Conservation (phyloP, 1,139 yeast species). For the Kodamaea sp. region DNA sequence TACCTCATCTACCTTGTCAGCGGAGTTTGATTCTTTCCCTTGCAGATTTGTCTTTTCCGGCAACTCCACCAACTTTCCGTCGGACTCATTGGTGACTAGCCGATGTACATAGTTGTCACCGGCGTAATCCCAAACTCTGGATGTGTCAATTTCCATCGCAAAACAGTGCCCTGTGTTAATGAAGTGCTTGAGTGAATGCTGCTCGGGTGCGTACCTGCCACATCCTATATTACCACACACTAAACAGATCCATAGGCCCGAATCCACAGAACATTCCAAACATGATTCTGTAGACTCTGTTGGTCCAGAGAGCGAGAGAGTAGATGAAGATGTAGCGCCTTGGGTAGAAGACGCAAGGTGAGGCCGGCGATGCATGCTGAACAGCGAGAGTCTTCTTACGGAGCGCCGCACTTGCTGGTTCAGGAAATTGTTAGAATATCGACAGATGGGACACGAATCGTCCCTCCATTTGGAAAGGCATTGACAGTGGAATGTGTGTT, state of each 20-base stretch:
- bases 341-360: constrained; percentile 4
- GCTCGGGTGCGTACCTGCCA: constrained; percentile 78
- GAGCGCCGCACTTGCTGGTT: constrained; percentile 39
- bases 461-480: constrained; percentile 90
- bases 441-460: constrained; percentile 89
- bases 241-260: constrained; percentile 75
- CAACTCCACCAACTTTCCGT: constrained; percentile 81
- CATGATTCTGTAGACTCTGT: constrained; percentile 29
- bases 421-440: constrained; percentile 61
- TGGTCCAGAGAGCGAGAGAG: not conserved
- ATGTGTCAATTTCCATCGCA: constrained; percentile 84
- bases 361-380: constrained; percentile 16
- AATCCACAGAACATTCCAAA: constrained; percentile 32
- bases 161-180: constrained; percentile 81
- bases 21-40: constrained; percentile 11
- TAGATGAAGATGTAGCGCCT: constrained; percentile 1
- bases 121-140: constrained; percentile 94
- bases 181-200: constrained; percentile 85
- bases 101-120: constrained; percentile 92
- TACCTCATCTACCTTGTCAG: constrained; percentile 49
- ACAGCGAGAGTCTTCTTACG: constrained; percentile 36
- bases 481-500: constrained; percentile 90
- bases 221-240: constrained; percentile 91
- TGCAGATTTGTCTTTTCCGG: constrained; percentile 40
- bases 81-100: constrained; percentile 77